Base-by-base conservation (phyloP, 129 eudicot species). In the Dittrichia graveolens region DNA sequence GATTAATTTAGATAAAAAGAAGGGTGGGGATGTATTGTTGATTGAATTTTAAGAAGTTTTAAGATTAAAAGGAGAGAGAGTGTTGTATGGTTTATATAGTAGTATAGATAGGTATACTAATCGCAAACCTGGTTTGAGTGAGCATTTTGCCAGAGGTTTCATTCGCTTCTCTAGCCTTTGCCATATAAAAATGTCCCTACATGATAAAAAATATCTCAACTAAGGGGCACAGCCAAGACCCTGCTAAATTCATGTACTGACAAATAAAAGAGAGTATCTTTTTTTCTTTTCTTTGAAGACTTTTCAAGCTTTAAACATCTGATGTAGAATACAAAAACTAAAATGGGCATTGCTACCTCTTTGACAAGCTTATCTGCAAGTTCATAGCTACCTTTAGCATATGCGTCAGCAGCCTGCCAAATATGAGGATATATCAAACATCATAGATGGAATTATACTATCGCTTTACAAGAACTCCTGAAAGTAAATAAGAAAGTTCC, bases 371-470 rank as follows among this genome's bases (percentile, higher is more conserved):
- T 83, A 39, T 78, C 13, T 13, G 96, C 79, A 47, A 50, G 83
- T 49, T 10, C 83, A 48, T 48, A 50, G 63, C 77, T 80, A 73
- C 86, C 87, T 65, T 76, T 71, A 3, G 72, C 75, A 65, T 65
- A 89, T 34, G 95, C 91, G 19, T 86, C 95, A 69, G 79, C 74
- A 78, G 96, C 93, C 96, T 92, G 87, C 67, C 84, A 71, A 47
- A 37, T 54, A 31, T 42, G 16, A 67, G 61, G 5, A 24, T 3
- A 42, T 19, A 54, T 54, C 43, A 62, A 55, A 16, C 18, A 62
- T 35, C 38, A 71, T 38, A 72, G 65, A 58, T 6, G 41, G 57
- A 78, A 43, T 14, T 38, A 67, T 45, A 56, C 40, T 5, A 12
- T 54, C 62, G 8, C 6, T 46, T 65, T 35, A 69, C 59, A 38